A percentile compares a stretch with the other conserved stretches of the same genome.
phyloP scores from a whole-genome alignment of 2,329 filamentous ascomycete species.

The Davidsoniella neocaledoniae region DNA sequence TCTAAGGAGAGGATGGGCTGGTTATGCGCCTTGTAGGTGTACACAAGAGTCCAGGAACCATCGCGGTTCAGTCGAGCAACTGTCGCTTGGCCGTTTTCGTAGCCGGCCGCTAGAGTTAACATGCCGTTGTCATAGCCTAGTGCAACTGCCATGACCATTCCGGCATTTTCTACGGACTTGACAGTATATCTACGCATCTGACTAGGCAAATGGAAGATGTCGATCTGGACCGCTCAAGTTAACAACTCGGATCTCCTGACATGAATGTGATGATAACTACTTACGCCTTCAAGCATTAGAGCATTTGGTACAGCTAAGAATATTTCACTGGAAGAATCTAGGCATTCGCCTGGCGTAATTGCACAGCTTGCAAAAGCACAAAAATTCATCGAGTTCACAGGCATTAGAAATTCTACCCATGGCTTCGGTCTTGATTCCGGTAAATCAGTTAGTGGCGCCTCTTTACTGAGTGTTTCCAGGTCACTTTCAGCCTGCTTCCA shows the following conservation, averaged over 20 bases:
- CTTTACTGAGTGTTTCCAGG: constrained; percentile 47
- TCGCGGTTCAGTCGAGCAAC: constrained; percentile 37
- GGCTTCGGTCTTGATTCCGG: constrained; percentile 39
- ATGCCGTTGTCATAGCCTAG: constrained; percentile 34
- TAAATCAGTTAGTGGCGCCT: constrained; percentile 50
- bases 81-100: constrained; percentile 67
- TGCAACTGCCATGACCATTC: constrained; percentile 78
- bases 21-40: constrained; percentile 50
- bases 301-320: constrained; percentile 71
- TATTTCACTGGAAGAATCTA: constrained; percentile 25
- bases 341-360: constrained; percentile 17
- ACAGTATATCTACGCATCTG: constrained; percentile 49
- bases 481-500: constrained; percentile 55
- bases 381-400: constrained; percentile 91
- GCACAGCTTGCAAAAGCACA: constrained; percentile 60
- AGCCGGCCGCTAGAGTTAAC: constrained; percentile 56
- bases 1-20: constrained; percentile 71
- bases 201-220: constrained; percentile 68
- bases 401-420: constrained; percentile 69
- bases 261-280: constrained; percentile 15
- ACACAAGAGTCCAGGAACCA: constrained; percentile 34
- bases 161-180: constrained; percentile 34
- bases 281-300: constrained; percentile 50
- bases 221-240: constrained; percentile 33
- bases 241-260: background rate